phyloP scores from a whole-genome alignment of 352 stramenopile species.

The Phytophthora cryptogea region DNA sequence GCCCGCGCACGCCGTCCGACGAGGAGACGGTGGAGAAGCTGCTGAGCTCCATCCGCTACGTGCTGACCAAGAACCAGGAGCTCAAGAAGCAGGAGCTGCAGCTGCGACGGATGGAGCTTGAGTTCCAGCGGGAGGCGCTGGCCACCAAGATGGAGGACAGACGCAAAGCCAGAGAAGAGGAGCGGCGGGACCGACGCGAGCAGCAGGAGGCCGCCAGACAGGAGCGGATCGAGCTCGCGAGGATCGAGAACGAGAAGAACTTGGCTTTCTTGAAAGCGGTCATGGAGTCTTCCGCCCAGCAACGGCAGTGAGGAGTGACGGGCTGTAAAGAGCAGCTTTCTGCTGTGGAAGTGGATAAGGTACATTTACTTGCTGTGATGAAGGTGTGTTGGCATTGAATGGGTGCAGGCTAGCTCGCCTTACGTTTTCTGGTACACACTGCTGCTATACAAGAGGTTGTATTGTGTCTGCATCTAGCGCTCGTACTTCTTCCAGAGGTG shows the following conservation, averaged over 20 bases:
- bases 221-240: constrained; percentile 32
- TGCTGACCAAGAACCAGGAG: constrained; percentile 21
- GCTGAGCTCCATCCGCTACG: constrained; percentile 24
- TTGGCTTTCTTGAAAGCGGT: constrained; percentile 38
- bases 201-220: constrained; percentile 33
- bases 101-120: constrained; percentile 29
- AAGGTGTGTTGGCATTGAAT: too few relatives aligned
- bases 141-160: constrained; percentile 30
- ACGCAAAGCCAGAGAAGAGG: constrained; percentile 27
- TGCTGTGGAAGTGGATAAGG: too few relatives aligned
- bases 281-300: constrained; percentile 33
- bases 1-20: constrained; percentile 1
- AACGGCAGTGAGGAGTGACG: constrained; percentile 17
- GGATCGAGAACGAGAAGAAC: constrained; percentile 42
- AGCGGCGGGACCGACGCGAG: constrained; percentile 24
- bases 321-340: not conserved
- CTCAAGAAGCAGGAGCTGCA: constrained; percentile 29
- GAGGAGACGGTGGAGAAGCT: constrained; percentile 17
- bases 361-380: too few relatives aligned
- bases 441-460: too few relatives aligned
- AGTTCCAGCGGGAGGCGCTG: constrained; percentile 33
- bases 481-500: constrained; percentile 67
- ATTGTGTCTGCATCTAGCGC: constrained; percentile 19
- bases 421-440: too few relatives aligned
- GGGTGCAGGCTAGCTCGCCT: too few relatives aligned